A percentile compares a stretch with the other conserved stretches of the same genome.
Conservation (phyloP, 2,329 filamentous ascomycete genomes). For the Diplodia corticola region DNA sequence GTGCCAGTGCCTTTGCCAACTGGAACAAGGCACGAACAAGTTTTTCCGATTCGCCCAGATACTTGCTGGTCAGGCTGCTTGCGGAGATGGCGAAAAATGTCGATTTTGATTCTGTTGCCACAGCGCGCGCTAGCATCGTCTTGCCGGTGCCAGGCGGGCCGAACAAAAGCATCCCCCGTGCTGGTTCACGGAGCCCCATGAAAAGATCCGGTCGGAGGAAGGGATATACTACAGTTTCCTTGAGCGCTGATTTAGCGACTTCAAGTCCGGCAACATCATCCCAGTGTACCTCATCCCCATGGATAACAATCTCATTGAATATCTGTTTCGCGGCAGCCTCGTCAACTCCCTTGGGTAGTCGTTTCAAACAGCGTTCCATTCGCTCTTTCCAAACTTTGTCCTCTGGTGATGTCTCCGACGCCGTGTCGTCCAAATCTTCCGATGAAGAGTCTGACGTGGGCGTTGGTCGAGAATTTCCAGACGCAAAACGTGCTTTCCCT, state of each 20-base stretch:
- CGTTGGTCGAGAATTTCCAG: constrained; percentile 36
- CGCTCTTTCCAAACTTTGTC: constrained; percentile 40
- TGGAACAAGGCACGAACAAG: constrained; percentile 88
- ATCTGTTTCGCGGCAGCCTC: constrained; percentile 83
- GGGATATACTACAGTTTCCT: constrained; percentile 95
- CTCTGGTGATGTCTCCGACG: constrained; percentile 29
- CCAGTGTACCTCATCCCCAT: constrained; percentile 95
- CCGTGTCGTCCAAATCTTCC: constrained; percentile 20
- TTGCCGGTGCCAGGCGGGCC: constrained; percentile 98
- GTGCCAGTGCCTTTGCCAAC: constrained; percentile 83
- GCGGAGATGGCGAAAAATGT: constrained; percentile 98
- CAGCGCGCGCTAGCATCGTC: constrained; percentile 93
- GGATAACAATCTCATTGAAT: constrained; percentile 90
- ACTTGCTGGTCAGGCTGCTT: constrained; percentile 92
- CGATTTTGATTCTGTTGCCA: constrained; percentile 90
- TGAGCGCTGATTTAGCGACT: constrained; percentile 84
- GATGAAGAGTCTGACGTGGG: constrained; percentile 31
- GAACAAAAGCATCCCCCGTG: constrained; percentile 92
- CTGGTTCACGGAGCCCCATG: constrained; percentile 90
- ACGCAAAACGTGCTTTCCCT: constrained; percentile 33
- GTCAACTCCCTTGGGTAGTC: constrained; percentile 80
- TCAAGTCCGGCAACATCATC: constrained; percentile 88
- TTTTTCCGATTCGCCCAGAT: constrained; percentile 94
- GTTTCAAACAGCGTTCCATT: constrained; percentile 61
- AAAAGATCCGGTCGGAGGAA: constrained; percentile 95